Conservation (phyloP, 805 yeast species). For the Komagataella ulmi region DNA sequence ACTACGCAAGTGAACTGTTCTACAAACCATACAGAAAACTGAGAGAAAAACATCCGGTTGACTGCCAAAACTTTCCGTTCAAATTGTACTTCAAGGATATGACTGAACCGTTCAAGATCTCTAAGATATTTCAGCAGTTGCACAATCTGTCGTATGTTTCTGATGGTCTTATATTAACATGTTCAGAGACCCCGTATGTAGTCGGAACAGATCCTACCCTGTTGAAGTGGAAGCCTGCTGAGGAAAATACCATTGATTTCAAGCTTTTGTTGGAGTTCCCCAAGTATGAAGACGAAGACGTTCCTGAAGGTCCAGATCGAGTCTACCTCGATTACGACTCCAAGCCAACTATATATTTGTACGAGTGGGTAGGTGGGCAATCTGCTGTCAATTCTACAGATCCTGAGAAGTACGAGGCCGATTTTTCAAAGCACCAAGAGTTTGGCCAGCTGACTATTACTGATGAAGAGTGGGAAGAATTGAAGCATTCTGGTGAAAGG, state of each 20-base stretch:
- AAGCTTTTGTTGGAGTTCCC: slow-evolving; percentile 53
- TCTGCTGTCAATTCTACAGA: slow-evolving; percentile 4
- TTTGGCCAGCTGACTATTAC: slow-evolving; percentile 51
- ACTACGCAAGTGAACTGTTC: slow-evolving; percentile 71
- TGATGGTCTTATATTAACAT: slow-evolving; percentile 90
- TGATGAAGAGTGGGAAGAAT: slow-evolving; percentile 69
- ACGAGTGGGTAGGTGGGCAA: slow-evolving; percentile 62
- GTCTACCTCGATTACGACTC: slow-evolving; percentile 73
- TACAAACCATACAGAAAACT: slow-evolving; percentile 72
- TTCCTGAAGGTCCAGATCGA: slow-evolving; percentile 52
- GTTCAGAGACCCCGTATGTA: slow-evolving; percentile 75
- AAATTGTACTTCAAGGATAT: slow-evolving; percentile 77
- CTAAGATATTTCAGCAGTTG: slow-evolving; percentile 59
- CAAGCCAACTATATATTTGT: slow-evolving; percentile 55
- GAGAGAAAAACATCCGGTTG: slow-evolving; percentile 58
- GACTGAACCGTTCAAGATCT: slow-evolving; percentile 71
- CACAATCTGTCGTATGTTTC: slow-evolving; percentile 72
- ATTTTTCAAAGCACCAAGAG: slow-evolving; percentile 37
- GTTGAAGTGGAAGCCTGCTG: slow-evolving; percentile 94
- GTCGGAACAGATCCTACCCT: slow-evolving; percentile 82
- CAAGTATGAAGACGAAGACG: slow-evolving; percentile 42
- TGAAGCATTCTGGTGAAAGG: slow-evolving; percentile 64
- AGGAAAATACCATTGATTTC: slow-evolving; percentile 89
- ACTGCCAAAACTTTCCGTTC: slow-evolving; percentile 69
- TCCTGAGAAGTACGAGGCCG: slow-evolving; percentile 15